These are phyloP conservation scores for Luvunga scandens DNA, from an alignment of 345 rosid genomes.

Conservation along the genomic window DNA sequence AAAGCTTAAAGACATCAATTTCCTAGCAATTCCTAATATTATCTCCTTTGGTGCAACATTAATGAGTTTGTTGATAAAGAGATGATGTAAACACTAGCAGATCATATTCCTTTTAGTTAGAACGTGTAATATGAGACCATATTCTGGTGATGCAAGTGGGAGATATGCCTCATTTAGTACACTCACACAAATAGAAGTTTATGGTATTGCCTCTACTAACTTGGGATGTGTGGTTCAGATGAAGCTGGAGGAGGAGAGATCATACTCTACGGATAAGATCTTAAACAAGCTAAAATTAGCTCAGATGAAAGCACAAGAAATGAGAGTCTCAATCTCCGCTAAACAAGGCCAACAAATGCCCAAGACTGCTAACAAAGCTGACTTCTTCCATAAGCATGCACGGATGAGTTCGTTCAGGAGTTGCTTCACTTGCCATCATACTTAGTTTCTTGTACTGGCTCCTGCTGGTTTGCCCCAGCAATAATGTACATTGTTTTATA, in stretches of 20 bases:
- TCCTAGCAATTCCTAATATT: background rate
- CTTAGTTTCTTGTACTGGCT: slow-evolving; percentile 5
- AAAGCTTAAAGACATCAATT: background rate
- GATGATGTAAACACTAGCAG: background rate
- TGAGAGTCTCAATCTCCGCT: slow-evolving; percentile 57
- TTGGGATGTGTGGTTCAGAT: slow-evolving; percentile 38
- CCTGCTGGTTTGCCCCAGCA: too few species aligned
- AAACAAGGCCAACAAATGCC: slow-evolving; percentile 31
- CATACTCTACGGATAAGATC: slow-evolving; percentile 80
- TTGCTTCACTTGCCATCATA: slow-evolving; percentile 54
- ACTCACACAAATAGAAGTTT: background rate
- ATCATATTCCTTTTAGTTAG: background rate
- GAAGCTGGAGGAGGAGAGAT: slow-evolving; percentile 87
- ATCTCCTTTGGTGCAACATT: background rate
- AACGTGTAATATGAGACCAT: background rate
- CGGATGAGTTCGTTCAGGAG: slow-evolving; percentile 35
- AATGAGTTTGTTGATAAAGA: background rate
- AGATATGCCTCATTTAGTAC: background rate
- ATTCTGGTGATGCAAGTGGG: background rate
- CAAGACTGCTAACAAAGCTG: slow-evolving; percentile 31
- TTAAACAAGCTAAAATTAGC: slow-evolving; percentile 64
- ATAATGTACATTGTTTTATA: background rate
- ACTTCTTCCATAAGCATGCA: slow-evolving; percentile 34
- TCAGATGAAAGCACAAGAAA: slow-evolving; percentile 65
- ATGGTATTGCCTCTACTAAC: background rate